Conservation (phyloP, 2,329 filamentous ascomycete genomes). For the Incumbomyces delicatus region DNA sequence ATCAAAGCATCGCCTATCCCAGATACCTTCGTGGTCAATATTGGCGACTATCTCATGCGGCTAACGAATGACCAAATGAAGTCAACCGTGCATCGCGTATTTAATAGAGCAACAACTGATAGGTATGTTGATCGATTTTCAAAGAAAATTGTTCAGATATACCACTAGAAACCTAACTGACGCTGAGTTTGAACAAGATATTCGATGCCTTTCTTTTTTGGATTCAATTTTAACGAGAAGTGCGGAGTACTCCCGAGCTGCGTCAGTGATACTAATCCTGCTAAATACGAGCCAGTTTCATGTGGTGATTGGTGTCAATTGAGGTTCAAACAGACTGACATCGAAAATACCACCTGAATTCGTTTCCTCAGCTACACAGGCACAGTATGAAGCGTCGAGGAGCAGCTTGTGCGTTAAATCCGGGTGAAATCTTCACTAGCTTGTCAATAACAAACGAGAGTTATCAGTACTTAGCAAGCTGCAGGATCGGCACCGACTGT, state of each 20-base stretch:
- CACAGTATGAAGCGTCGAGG: too few species aligned
- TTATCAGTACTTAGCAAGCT: too few species aligned
- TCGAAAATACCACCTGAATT: not conserved
- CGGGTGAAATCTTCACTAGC: too few species aligned
- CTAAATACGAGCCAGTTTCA: constrained; percentile 43
- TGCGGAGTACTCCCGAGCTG: constrained; percentile 37
- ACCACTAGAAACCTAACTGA: too few species aligned
- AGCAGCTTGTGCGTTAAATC: too few species aligned
- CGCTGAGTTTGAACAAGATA: constrained; percentile 30
- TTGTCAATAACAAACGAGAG: too few species aligned
- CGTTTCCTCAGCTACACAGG: too few species aligned
- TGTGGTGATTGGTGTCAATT: constrained; percentile 14
- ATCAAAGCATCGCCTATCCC: constrained; percentile 32
- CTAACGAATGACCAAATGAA: constrained; percentile 41
- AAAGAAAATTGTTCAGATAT: constrained; percentile 27
- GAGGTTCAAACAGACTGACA: constrained; percentile 14
- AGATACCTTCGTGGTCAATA: constrained; percentile 40
- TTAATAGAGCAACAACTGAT: constrained; percentile 28
- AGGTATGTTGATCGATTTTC: constrained; percentile 19
- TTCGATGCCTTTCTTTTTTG: constrained; percentile 50
- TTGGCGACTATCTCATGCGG: constrained; percentile 42
- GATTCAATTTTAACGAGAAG: constrained; percentile 44
- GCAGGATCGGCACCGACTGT: too few species aligned
- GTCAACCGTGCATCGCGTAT: constrained; percentile 48
- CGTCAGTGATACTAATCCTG: constrained; percentile 33